Base-by-base conservation (phyloP, 2,329 filamentous ascomycete species). In the Cladophialophora psammophila region DNA sequence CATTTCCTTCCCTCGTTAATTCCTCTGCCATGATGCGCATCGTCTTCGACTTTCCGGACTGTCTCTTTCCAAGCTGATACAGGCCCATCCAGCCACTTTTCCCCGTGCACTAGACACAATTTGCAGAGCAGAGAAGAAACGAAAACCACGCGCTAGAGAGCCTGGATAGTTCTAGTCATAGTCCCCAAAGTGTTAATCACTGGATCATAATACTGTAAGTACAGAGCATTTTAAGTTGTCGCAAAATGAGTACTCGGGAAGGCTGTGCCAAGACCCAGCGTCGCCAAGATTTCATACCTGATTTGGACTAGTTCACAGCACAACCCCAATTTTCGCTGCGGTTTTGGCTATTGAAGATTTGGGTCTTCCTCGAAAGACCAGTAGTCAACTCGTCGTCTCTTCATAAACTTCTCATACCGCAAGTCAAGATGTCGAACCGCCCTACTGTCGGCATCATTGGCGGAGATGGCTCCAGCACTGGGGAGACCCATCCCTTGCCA, bases 401-500 rank as follows among this genome's bases (percentile, higher is more conserved):
- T 45, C 60, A 38, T 40, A 55, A 53, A 53, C 55, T 9, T n/a
- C 56, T 34, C 18, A 66, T 61, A 38, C n/a, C 53, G 31, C 50
- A 36, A 55, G 42, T 68, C 68, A 74, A 75, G 63, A 96, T 96
- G 93, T 92, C 94, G 87, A 94, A 91, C 83, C 90, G 95, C 87
- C 95, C 95, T 84, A 97, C 94, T 82, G 95, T 99, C 84, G 92
- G 93, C 82, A 94, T 99, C 87, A 90, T 96, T 87, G 90, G 91
- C 85, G 93, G 93, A 85, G 94, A 97, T 90, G 95, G 95, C 87
- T 88, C 91, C 87, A 87, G 93, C 85, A 91, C 90, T 84, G 91
- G 91, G 82, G 88, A 91, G 83, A 94, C 94, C 81, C 89, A 94
- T 84, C 88, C 95, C 82, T 90, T 98, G 78, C 95, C 96, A 81